These are phyloP conservation scores for Xylariaceae sp. DNA, from an alignment of 2,329 filamentous ascomycete species.

Conservation along the genomic window DNA sequence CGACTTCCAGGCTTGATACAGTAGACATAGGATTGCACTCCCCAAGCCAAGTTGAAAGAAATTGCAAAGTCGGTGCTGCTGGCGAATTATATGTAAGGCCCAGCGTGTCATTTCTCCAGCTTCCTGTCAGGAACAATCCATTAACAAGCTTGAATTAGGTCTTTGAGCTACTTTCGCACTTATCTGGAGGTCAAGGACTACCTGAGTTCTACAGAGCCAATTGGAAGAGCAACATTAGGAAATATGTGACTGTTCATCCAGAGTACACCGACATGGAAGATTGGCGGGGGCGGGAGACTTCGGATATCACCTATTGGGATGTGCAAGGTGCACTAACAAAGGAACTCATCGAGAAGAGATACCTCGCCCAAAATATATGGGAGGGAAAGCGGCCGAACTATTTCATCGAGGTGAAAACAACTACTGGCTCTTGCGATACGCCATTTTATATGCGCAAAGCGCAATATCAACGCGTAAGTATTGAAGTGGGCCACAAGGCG, in stretches of 20 bases:
- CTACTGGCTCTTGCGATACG: constrained; percentile 33
- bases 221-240: constrained; percentile 48
- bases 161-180: constrained; percentile 37
- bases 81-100: constrained; percentile 19
- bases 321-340: constrained; percentile 30
- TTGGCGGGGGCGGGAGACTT: constrained; percentile 41
- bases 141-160: constrained; percentile 30
- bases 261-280: constrained; percentile 37
- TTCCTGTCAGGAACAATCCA: constrained; percentile 30
- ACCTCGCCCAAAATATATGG: constrained; percentile 30
- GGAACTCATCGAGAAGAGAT: constrained; percentile 32
- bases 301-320: constrained; percentile 46
- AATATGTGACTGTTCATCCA: constrained; percentile 35
- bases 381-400: constrained; percentile 33
- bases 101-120: constrained; percentile 26
- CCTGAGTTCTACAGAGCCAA: constrained; percentile 37
- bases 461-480: constrained; percentile 40
- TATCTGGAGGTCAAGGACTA: constrained; percentile 22
- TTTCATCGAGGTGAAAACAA: constrained; percentile 51
- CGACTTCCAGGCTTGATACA: constrained; percentile 1
- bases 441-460: constrained; percentile 45
- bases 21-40: constrained; percentile 10
- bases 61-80: constrained; percentile 18
- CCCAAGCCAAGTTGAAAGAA: constrained; percentile 19
- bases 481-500: neutral